Percentiles rank a stretch among this genome's conserved stretches.
Evolutionary conservation across 768 basidiomycete genomes (phyloP).

Genomic region (Phlebiopsis flavidoalba): DNA sequence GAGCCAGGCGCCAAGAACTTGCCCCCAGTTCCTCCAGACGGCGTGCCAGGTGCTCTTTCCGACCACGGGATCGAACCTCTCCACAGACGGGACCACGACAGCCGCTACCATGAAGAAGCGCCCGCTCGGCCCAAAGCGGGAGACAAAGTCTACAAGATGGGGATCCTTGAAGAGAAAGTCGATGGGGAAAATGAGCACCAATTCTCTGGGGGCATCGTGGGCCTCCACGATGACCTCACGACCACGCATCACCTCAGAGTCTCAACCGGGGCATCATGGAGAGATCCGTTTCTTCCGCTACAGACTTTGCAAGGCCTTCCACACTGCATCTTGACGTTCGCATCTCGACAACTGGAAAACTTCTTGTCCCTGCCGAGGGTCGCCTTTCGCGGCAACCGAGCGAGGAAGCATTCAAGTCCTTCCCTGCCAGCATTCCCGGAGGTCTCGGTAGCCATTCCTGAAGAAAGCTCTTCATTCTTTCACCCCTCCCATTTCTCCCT

Average conservation of each 20-base stretch:
- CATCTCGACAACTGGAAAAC: constrained; percentile 63
- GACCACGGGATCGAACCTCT: constrained; percentile 8
- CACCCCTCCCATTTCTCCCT: constrained; percentile 8
- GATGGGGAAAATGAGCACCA: constrained; percentile 82
- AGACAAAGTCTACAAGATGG: constrained; percentile 77
- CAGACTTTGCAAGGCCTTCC: background rate
- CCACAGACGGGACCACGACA: constrained; percentile 9
- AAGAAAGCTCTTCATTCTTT: background rate
- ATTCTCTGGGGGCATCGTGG: constrained; percentile 39
- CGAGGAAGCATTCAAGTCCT: constrained; percentile 18
- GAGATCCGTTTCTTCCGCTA: constrained; percentile 4
- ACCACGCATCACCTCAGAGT: constrained; percentile 12
- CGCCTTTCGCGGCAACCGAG: constrained; percentile 2
- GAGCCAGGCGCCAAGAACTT: constrained; percentile 9
- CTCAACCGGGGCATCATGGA: constrained; percentile 12
- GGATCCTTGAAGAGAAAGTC: constrained; percentile 98
- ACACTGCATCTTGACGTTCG: constrained; percentile 65
- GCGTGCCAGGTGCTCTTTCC: constrained; percentile 12
- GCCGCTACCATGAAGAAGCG: constrained; percentile 4
- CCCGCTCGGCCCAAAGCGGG: constrained; percentile 26
- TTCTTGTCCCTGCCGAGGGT: constrained; percentile 31
- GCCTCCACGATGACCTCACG: constrained; percentile 30
- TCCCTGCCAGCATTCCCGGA: constrained; percentile 7
- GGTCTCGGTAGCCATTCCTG: background rate
- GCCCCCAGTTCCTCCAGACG: constrained; percentile 13